Conservation (phyloP, 805 yeast genomes). For the Spathaspora passalidarum region DNA sequence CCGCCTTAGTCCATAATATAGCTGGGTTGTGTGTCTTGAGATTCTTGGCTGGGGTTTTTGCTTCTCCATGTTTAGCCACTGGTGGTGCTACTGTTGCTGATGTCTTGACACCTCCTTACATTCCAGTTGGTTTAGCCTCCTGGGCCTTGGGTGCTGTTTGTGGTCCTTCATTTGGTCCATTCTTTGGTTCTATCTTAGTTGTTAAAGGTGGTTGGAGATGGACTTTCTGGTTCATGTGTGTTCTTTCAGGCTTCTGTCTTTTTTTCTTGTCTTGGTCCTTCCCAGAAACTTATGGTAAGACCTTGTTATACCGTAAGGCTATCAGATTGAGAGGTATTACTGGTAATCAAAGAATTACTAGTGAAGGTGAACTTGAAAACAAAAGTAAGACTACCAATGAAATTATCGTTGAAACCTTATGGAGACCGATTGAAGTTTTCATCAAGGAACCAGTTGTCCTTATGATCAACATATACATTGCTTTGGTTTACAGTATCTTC, state of each 20-base stretch:
- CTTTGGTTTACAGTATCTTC: conserved; percentile 50
- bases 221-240: conserved; percentile 51
- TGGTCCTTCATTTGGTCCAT: conserved; percentile 56
- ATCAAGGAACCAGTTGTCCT: conserved; percentile 56
- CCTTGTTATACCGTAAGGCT: conserved; percentile 48
- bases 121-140: conserved; percentile 44
- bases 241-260: conserved; percentile 36
- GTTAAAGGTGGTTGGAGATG: conserved; percentile 46
- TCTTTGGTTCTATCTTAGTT: conserved; percentile 53
- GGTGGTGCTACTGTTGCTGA: conserved; percentile 60
- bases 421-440: conserved; percentile 51
- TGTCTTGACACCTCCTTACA: conserved; percentile 39
- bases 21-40: conserved; percentile 50
- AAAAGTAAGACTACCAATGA: conserved; percentile 16
- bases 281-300: conserved; percentile 47
- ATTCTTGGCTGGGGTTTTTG: conserved; percentile 52
- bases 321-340: conserved; percentile 44
- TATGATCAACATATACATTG: conserved; percentile 49
- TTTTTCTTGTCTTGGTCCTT: conserved; percentile 36
- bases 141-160: conserved; percentile 55
- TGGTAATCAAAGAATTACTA: conserved; percentile 43
- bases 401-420: conserved; percentile 29
- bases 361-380: conserved; percentile 36
- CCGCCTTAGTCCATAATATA: conserved; percentile 49
- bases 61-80: conserved; percentile 55